Conservation (phyloP, 2,329 filamentous ascomycete genomes). For the Xylariaceae sp. region DNA sequence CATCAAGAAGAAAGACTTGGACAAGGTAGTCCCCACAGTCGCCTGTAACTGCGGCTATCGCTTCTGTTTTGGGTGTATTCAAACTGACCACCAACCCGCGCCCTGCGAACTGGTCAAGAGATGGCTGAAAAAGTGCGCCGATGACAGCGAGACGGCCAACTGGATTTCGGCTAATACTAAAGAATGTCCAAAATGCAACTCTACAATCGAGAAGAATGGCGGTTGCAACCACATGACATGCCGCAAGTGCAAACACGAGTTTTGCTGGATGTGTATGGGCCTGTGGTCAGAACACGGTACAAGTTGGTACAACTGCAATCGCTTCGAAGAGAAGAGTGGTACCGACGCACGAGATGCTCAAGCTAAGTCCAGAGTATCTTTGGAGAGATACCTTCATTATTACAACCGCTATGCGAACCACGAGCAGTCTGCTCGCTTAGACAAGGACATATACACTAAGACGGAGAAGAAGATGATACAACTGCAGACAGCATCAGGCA, state of each 20-base stretch:
- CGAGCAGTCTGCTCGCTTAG: constrained; percentile 92
- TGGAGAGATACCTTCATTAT: constrained; percentile 97
- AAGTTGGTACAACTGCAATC: constrained; percentile 99
- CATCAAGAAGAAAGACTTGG: constrained; percentile 83
- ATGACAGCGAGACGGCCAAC: constrained; percentile 96
- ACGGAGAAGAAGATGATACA: constrained; percentile 99
- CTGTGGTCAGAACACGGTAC: constrained; percentile 98
- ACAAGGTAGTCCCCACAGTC: constrained; percentile 83
- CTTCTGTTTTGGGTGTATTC: constrained; percentile 93
- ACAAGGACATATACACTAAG: constrained; percentile 93
- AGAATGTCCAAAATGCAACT: constrained; percentile 92
- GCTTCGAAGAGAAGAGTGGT: constrained; percentile 94
- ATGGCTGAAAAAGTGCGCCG: constrained; percentile 97
- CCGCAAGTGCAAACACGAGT: constrained; percentile 32
- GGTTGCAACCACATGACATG: constrained; percentile 39
- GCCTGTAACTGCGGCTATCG: constrained; percentile 76
- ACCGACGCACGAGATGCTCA: constrained; percentile 87
- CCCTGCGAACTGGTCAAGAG: constrained; percentile 87
- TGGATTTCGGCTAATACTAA: constrained; percentile 99
- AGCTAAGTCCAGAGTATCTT: constrained; percentile 79
- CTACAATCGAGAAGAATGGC: constrained; percentile 96
- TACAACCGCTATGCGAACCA: constrained; percentile 99
- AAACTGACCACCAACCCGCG: constrained; percentile 87
- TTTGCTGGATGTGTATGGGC: constrained; percentile 99
- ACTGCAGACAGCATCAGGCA: constrained; percentile 85